Evolutionary conservation across 805 yeast genomes (phyloP).

Genomic region (Candida endomychidarum): DNA sequence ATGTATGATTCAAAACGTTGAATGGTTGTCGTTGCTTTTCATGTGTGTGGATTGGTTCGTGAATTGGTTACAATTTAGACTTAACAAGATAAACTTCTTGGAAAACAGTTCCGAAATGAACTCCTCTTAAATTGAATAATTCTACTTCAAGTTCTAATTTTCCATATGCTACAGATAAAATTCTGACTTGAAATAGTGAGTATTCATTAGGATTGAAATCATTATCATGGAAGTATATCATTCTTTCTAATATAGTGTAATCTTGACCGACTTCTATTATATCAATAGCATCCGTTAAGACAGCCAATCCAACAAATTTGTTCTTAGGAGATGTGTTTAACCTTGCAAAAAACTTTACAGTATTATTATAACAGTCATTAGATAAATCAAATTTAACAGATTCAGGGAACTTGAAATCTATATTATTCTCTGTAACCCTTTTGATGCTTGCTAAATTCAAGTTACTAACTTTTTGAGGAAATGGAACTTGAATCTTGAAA

Average conservation of each 20-base stretch:
- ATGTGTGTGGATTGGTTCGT: no score
- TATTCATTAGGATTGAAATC: conserved; percentile 51
- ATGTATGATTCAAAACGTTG: no score
- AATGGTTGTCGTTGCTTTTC: no score
- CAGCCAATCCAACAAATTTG: conserved; percentile 10
- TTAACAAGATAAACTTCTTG: conserved; percentile 54
- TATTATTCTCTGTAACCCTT: conserved; percentile 2
- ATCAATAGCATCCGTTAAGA: conserved; percentile 8
- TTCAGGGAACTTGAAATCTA: conserved; percentile 11
- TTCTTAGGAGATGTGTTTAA: conserved; percentile 2
- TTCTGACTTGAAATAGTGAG: conserved; percentile 49
- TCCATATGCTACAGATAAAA: conserved; percentile 50
- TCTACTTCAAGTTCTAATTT: conserved; percentile 60
- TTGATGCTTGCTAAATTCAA: conserved; percentile 16
- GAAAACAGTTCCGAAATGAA: conserved; percentile 56
- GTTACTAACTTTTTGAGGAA: conserved; percentile 20
- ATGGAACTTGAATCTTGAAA: conserved; percentile 34
- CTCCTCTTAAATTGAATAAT: conserved; percentile 48
- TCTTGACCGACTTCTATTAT: conserved; percentile 3
- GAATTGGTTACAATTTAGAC: conserved; percentile 2
- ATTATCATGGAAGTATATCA: conserved; percentile 61
- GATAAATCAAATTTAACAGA: conserved; percentile 3
- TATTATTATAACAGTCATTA: conserved; percentile 7
- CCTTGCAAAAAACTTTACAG: conserved; percentile 9
- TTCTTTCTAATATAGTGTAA: conserved; percentile 15